Percentiles rank a stretch among this genome's conserved stretches.
Conservation (phyloP, 1,284 basidiomycete genomes). For the Psilocybe mexicana region DNA sequence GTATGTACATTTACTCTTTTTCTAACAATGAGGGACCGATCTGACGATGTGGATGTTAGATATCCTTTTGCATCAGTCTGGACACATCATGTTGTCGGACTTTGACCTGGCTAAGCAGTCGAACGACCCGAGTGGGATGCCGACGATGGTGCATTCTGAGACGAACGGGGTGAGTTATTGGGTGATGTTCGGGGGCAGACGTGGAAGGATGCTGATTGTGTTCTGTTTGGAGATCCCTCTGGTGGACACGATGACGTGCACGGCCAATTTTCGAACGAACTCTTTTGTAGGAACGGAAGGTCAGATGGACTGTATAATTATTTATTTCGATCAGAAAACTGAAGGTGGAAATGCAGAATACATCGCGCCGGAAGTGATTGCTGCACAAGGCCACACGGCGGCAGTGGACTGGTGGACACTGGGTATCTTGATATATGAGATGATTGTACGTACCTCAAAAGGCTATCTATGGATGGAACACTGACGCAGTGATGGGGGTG, state of each 20-base stretch:
- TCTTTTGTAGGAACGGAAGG: conserved; percentile 99
- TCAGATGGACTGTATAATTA: conserved; percentile 36
- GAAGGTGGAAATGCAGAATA: conserved; percentile 68
- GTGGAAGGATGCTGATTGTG: conserved; percentile 6
- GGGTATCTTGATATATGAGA: conserved; percentile 98
- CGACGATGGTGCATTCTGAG: conserved; percentile 89
- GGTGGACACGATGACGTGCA: conserved; percentile 97
- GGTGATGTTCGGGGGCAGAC: conserved; percentile 2
- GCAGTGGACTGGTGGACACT: conserved; percentile 99
- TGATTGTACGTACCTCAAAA: conserved; percentile 79
- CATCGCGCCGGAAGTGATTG: conserved; percentile 98
- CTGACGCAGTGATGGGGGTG: conserved; percentile 32
- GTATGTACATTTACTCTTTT: conserved; percentile 52
- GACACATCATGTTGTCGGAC: conserved; percentile 99
- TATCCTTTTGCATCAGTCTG: conserved; percentile 97
- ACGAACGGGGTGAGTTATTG: conserved; percentile 73
- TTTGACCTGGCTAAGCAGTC: conserved; percentile 99
- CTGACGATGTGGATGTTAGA: conserved; percentile 51
- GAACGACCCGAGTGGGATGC: conserved; percentile 81
- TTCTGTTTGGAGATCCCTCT: conserved; percentile 67
- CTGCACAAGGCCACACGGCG: conserved; percentile 95
- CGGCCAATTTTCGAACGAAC: conserved; percentile 96
- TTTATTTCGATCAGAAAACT: conserved; percentile 21
- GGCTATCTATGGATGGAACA: conserved; percentile 28
- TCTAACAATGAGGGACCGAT: conserved; percentile 6